Conservation (phyloP, 2,329 filamentous ascomycete species). For the Dactylellina haptotyla region DNA sequence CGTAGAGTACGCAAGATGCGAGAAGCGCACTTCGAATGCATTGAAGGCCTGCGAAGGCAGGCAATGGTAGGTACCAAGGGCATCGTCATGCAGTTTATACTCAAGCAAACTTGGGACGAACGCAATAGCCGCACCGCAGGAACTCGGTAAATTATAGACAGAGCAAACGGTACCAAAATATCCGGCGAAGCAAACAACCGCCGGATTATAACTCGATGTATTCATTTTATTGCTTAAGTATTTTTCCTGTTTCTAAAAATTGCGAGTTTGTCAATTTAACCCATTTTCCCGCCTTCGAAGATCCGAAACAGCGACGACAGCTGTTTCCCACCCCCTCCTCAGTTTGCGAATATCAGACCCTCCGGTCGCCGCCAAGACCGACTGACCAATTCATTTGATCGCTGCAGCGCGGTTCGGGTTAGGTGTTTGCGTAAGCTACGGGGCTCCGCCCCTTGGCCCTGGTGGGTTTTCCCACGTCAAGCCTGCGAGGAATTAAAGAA, state of each 20-base stretch:
- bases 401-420: not conserved
- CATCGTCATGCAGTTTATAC: not conserved
- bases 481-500: not conserved
- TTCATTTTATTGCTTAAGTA: no score
- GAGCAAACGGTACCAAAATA: no score
- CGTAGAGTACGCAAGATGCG: no score
- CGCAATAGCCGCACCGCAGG: no score
- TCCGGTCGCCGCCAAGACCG: not conserved
- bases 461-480: not conserved
- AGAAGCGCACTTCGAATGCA: no score
- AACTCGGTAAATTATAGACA: no score
- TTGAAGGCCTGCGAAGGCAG: not conserved
- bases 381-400: not conserved
- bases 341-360: not conserved
- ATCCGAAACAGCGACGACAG: slow-evolving; percentile 53
- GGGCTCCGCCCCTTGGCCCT: slow-evolving; percentile 42
- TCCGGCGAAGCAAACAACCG: no score
- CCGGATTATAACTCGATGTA: no score
- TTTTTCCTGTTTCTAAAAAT: no score
- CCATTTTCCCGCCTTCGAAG: no score
- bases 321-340: not conserved
- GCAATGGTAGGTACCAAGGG: not conserved
- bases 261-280: no score
- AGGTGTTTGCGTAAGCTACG: slow-evolving; percentile 48
- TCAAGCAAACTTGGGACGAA: no score